phyloP scores from a whole-genome alignment of 805 yeast species.

The Lipomyces starkeyi region DNA sequence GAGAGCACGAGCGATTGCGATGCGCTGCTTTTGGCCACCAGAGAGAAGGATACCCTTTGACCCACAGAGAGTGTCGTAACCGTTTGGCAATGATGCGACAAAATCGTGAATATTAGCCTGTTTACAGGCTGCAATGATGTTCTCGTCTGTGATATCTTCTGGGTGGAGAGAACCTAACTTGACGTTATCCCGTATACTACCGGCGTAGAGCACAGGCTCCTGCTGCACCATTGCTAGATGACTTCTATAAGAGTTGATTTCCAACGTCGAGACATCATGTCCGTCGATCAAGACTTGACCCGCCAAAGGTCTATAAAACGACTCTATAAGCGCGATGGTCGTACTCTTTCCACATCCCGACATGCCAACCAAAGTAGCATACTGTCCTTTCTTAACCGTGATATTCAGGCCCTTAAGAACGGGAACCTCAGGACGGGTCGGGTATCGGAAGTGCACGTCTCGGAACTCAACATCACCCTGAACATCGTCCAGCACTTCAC shows the following conservation, averaged over 20 bases:
- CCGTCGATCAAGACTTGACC: conserved; percentile 63
- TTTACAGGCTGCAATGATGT: conserved; percentile 51
- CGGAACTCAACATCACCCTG: conserved; percentile 63
- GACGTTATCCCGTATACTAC: conserved; percentile 76
- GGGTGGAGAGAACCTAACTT: conserved; percentile 48
- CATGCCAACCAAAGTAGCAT: conserved; percentile 92
- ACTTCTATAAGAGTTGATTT: conserved; percentile 57
- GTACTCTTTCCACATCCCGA: conserved; percentile 56
- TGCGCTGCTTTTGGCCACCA: conserved; percentile 70
- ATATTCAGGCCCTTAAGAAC: conserved; percentile 41
- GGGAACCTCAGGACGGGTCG: conserved; percentile 43
- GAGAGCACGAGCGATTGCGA: conserved; percentile 67
- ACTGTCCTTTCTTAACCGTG: conserved; percentile 71
- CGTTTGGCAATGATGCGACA: conserved; percentile 59
- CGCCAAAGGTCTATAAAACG: conserved; percentile 57
- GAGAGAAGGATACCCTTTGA: conserved; percentile 61
- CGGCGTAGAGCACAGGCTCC: conserved; percentile 69
- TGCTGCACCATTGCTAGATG: conserved; percentile 69
- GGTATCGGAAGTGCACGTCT: conserved; percentile 45
- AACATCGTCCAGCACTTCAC: conserved; percentile 41
- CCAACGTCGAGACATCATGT: conserved; percentile 53
- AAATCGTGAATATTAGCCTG: conserved; percentile 61
- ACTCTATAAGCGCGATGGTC: conserved; percentile 59
- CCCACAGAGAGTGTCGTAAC: conserved; percentile 57
- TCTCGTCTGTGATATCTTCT: conserved; percentile 47